Percentiles rank a stretch among this genome's conserved stretches.
Conservation (phyloP, 2,329 filamentous ascomycete genomes). For the Alternaria novae-zelandiae region DNA sequence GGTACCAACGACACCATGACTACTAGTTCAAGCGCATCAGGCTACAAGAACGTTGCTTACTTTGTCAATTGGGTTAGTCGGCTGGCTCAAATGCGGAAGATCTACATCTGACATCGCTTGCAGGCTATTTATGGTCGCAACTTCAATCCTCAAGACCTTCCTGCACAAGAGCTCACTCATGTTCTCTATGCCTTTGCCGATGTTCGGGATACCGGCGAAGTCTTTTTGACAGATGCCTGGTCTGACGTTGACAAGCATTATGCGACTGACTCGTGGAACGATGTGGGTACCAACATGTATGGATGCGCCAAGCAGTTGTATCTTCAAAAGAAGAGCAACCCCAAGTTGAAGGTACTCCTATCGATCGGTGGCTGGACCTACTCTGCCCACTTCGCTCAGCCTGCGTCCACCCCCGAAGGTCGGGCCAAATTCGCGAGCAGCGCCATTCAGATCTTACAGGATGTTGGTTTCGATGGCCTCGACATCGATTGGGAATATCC, state of each 20-base stretch:
- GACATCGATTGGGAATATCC: conserved; percentile 50
- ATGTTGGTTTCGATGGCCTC: conserved; percentile 48
- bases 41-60: conserved; percentile 47
- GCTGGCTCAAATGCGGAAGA: neutral
- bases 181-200: conserved; percentile 50
- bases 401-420: conserved; percentile 39
- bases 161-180: conserved; percentile 43
- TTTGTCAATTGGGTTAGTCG: conserved; percentile 48
- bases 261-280: conserved; percentile 47
- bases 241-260: conserved; percentile 49
- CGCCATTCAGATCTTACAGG: conserved; percentile 39
- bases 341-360: conserved; percentile 47
- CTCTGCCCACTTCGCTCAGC: conserved; percentile 44
- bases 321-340: conserved; percentile 45
- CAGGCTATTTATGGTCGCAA: conserved; percentile 49
- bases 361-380: conserved; percentile 51
- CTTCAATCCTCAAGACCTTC: conserved; percentile 45
- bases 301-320: conserved; percentile 48
- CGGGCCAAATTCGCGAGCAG: conserved; percentile 43
- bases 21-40: conserved; percentile 26
- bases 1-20: conserved; percentile 13
- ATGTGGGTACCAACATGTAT: conserved; percentile 48
- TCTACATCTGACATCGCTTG: conserved; percentile 3
- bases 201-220: conserved; percentile 46
- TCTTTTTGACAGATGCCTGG: conserved; percentile 48